Evolutionary conservation across 163 green algal genomes (phyloP).

Genomic region (Prototheca cutis): DNA sequence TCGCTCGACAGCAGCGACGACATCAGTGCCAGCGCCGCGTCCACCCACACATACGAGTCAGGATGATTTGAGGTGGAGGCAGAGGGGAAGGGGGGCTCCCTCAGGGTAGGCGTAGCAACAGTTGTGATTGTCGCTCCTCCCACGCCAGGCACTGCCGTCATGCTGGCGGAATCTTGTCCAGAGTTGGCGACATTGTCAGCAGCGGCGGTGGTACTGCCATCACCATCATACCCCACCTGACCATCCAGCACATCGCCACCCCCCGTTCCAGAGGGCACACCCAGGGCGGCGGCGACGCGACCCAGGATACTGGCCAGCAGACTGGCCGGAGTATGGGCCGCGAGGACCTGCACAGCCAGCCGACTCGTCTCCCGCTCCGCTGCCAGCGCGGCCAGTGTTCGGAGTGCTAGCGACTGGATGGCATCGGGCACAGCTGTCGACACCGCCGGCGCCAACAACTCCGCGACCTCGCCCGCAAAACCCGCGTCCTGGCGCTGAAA

Average conservation of each 20-base stretch:
- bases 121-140: too few species aligned
- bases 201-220: too few species aligned
- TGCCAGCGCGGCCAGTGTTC: slow-evolving; percentile 59
- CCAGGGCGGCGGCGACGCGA: slow-evolving; percentile 35
- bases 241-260: too few species aligned
- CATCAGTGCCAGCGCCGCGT: slow-evolving; percentile 74
- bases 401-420: slow-evolving; percentile 62
- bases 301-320: slow-evolving; percentile 69
- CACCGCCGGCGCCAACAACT: slow-evolving; percentile 17
- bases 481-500: slow-evolving; percentile 64
- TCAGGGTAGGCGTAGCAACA: too few species aligned
- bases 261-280: too few species aligned
- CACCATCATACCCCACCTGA: too few species aligned
- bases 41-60: slow-evolving; percentile 47
- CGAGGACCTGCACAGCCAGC: slow-evolving; percentile 55
- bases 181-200: too few species aligned
- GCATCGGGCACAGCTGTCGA: slow-evolving; percentile 25
- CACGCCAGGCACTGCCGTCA: too few species aligned
- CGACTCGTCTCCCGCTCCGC: slow-evolving; percentile 53
- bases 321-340: slow-evolving; percentile 47
- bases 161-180: too few species aligned
- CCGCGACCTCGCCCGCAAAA: slow-evolving; percentile 59
- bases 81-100: too few species aligned
- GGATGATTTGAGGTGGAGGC: too few species aligned
- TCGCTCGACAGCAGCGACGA: slow-evolving; percentile 42